A percentile compares a stretch with the other conserved stretches of the same genome.
These are phyloP conservation scores for Earliella scabrosa DNA, from an alignment of 1,284 basidiomycete species.

Conservation along the genomic window DNA sequence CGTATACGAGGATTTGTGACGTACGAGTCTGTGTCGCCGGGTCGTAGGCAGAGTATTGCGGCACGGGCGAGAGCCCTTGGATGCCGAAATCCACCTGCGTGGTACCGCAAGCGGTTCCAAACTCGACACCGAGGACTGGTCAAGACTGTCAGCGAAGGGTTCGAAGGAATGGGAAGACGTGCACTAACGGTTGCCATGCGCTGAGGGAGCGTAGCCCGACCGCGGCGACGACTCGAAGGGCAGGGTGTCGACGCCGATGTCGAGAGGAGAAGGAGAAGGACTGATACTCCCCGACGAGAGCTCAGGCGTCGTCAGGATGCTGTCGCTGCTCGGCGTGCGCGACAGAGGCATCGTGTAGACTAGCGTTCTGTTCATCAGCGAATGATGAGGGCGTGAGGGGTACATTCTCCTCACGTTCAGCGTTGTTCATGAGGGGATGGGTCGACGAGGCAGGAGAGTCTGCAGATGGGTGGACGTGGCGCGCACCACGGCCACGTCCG, in stretches of 20 bases:
- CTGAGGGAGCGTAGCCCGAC: not conserved
- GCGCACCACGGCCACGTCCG: not conserved
- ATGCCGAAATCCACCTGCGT: no score
- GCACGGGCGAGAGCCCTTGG: no score
- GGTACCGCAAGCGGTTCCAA: no score
- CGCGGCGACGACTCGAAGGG: not conserved
- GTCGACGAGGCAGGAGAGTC: not conserved
- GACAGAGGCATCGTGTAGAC: not conserved
- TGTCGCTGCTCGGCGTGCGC: not conserved
- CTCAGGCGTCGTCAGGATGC: slow-evolving; percentile 8
- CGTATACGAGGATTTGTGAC: not conserved
- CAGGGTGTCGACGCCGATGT: not conserved
- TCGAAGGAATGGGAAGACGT: no score
- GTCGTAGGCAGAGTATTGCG: not conserved
- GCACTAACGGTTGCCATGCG: not conserved
- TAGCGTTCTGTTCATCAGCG: no score
- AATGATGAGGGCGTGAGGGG: no score
- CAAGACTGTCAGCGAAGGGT: not conserved
- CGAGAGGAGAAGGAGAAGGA: not conserved
- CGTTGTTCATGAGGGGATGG: not conserved
- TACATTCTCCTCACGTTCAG: not conserved
- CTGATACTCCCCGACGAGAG: slow-evolving; percentile 9
- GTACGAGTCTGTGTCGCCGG: not conserved
- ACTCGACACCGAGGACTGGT: not conserved
- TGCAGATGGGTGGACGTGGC: not conserved